Base-by-base conservation (phyloP, 345 rosid species). In the Garcia nutans region DNA sequence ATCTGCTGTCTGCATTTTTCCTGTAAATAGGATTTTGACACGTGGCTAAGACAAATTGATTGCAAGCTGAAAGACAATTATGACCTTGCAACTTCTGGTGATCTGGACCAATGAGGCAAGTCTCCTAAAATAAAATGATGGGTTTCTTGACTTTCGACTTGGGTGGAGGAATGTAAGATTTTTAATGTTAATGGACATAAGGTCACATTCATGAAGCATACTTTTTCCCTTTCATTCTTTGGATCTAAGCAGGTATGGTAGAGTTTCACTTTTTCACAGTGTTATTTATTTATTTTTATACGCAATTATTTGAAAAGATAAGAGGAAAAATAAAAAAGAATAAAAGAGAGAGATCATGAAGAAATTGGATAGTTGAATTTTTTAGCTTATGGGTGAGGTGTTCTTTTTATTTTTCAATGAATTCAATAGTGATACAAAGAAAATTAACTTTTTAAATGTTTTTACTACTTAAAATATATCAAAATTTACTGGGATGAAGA, bases 131-230 rank as follows among this genome's bases (percentile, higher is more conserved):
- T 4, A 0, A 24, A 24, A 37, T 41, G 19, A 54, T 24, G 50
- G 23, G 59, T 26, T 75, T 28, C 8, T 57, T 5, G 65, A 58
- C 58, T 11, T 24, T 56, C 20, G 62, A 68, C 56, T 33, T 23
- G 12, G 49, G 50, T 42, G 70, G 28, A 42, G 31, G 26, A 65
- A n/a, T 65, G 74, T 57, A 37, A 24, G 45, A 11, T 19, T 11
- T 10, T 58, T 72, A 12, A 3, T 26, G 5, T 54, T 7, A 31
- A 31, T 20, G 41, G 31, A 5, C 15, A 75, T 15, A 13, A 24
- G n/a, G 73, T 76, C 74, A 22, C 16, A 19, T 2, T 76, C 78
- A 28, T 68, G 73, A 75, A 28, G 58, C 26, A 23, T n/a, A 68
- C 78, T 37, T 68, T 7, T 49, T 57, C 31, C 54, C 78, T 66